These are phyloP conservation scores for Metschnikowia cerradonensis DNA, from an alignment of 805 yeast genomes.

Conservation along the genomic window DNA sequence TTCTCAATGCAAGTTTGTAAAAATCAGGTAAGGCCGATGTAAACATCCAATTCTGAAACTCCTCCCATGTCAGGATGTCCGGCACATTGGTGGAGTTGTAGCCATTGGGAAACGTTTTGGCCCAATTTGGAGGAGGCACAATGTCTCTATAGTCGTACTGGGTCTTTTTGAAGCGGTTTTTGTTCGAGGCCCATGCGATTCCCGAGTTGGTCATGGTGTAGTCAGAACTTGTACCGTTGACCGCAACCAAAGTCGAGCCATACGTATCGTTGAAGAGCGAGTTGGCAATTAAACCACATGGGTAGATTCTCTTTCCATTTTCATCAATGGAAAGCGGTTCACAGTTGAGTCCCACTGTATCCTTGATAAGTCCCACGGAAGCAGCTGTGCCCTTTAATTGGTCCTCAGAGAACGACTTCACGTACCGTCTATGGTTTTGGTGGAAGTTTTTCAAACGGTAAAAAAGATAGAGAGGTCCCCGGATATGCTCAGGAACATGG, in stretches of 20 bases:
- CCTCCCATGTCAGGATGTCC: conserved; percentile 39
- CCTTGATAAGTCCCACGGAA: conserved; percentile 28
- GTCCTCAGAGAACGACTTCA: conserved; percentile 41
- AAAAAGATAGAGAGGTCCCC: conserved; percentile 40
- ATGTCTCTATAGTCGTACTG: conserved; percentile 34
- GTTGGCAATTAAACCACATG: conserved; percentile 83
- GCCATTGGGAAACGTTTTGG: conserved; percentile 40
- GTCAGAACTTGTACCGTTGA: conserved; percentile 32
- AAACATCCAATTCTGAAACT: conserved; percentile 47
- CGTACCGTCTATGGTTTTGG: conserved; percentile 44
- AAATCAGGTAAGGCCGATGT: conserved; percentile 41
- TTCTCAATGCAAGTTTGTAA: conserved; percentile 53
- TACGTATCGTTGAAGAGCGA: conserved; percentile 75
- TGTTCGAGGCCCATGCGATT: conserved; percentile 40
- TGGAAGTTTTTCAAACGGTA: conserved; percentile 39
- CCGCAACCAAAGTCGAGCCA: conserved; percentile 28
- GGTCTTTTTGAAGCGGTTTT: conserved; percentile 40
- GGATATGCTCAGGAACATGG: conserved; percentile 28
- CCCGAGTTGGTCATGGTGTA: conserved; percentile 36
- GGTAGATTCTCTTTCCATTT: conserved; percentile 56
- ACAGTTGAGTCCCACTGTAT: conserved; percentile 44
- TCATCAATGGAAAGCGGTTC: conserved; percentile 35
- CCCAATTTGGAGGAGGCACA: conserved; percentile 46
- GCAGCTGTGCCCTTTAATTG: conserved; percentile 41
- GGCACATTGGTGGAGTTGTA: conserved; percentile 42